Conservation (phyloP, 2,329 filamentous ascomycete species). For the Orbilia oligospora region DNA sequence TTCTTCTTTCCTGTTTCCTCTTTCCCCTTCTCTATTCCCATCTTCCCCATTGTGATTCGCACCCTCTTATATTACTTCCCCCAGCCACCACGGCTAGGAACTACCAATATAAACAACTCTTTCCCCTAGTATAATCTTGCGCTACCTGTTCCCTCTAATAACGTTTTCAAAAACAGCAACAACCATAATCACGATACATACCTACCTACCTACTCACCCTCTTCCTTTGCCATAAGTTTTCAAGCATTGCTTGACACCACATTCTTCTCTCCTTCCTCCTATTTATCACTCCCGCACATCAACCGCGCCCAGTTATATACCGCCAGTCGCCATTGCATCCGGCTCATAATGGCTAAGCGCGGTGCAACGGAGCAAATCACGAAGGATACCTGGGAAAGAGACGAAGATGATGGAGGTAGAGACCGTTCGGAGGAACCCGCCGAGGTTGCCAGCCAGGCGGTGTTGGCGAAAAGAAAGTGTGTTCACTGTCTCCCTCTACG, state of each 20-base stretch:
- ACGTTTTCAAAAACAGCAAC: neutral
- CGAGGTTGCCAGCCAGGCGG: slow-evolving; percentile 40
- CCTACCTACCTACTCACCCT: neutral
- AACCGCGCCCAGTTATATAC: neutral
- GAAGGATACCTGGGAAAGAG: slow-evolving; percentile 57
- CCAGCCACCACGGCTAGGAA: too few relatives aligned
- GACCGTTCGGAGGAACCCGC: slow-evolving; percentile 56
- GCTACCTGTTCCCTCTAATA: too few relatives aligned
- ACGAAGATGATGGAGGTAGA: slow-evolving; percentile 49
- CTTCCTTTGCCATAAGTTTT: neutral
- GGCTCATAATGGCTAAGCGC: slow-evolving; percentile 52
- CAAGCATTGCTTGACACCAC: neutral
- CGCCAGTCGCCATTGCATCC: neutral
- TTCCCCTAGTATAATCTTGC: too few relatives aligned
- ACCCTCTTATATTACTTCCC: too few relatives aligned
- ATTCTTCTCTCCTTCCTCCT: neutral
- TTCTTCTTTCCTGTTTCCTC: too few relatives aligned
- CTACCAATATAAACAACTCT: too few relatives aligned
- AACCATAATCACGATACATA: neutral
- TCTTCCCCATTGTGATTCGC: too few relatives aligned
- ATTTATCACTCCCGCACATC: neutral
- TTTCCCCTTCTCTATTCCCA: too few relatives aligned
- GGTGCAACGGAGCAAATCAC: slow-evolving; percentile 59
- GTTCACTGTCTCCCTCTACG: neutral
- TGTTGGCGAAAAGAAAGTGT: slow-evolving; percentile 57